A percentile compares a stretch with the other conserved stretches of the same genome.
Evolutionary conservation across 768 basidiomycete species (phyloP).

Genomic region (Suillus americanus): DNA sequence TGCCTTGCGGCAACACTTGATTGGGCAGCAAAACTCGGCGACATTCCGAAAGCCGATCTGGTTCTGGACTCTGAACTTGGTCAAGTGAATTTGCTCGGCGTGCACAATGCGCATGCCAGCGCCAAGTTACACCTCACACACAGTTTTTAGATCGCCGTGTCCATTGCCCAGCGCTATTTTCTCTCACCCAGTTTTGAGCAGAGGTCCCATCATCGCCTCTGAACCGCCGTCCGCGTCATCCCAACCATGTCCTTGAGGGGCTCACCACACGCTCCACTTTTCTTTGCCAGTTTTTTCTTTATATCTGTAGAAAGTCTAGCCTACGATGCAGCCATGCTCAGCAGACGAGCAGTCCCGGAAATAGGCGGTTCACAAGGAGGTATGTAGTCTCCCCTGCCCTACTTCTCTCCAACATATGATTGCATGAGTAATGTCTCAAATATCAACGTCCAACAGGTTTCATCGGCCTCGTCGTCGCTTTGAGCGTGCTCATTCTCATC

Average conservation of each 20-base stretch:
- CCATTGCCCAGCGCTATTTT: background rate
- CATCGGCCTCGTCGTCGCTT: slow-evolving; percentile 56
- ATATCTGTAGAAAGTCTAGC: background rate
- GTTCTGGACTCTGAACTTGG: background rate
- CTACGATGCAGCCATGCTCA: background rate
- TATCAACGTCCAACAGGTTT: slow-evolving; percentile 42
- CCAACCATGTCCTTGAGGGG: background rate
- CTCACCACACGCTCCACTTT: background rate
- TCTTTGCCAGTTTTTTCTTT: background rate
- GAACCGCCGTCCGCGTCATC: background rate
- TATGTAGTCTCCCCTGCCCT: slow-evolving; percentile 23
- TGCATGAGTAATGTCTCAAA: background rate
- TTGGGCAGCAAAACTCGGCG: background rate
- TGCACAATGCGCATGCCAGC: background rate
- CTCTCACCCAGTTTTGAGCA: background rate
- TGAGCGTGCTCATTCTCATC: slow-evolving; percentile 52
- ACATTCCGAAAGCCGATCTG: background rate
- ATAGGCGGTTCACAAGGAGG: slow-evolving; percentile 52
- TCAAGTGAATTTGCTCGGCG: background rate
- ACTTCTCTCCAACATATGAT: background rate
- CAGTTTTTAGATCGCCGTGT: background rate
- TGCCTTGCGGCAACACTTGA: no score
- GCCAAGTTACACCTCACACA: background rate
- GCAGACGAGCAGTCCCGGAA: slow-evolving; percentile 41
- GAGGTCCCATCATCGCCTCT: background rate